Evolutionary conservation across 2,329 filamentous ascomycete species (phyloP).

Genomic region (Alternaria triticina): DNA sequence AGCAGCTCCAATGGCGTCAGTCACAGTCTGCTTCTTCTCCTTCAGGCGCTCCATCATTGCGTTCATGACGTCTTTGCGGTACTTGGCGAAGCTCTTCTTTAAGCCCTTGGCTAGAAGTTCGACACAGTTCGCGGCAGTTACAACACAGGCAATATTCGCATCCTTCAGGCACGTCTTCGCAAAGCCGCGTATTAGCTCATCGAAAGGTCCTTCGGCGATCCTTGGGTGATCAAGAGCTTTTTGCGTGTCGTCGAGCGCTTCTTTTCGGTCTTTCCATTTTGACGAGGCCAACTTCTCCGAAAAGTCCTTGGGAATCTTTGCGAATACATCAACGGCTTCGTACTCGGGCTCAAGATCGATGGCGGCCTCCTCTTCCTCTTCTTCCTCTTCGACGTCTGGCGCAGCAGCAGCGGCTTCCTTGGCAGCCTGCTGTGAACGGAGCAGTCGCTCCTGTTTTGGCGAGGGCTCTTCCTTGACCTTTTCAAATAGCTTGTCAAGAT

Average conservation of each 20-base stretch:
- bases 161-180: constrained; percentile 96
- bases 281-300: constrained; percentile 83
- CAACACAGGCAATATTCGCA: constrained; percentile 94
- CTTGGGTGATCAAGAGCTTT: constrained; percentile 80
- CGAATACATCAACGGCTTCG: constrained; percentile 84
- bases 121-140: constrained; percentile 89
- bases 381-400: constrained; percentile 58
- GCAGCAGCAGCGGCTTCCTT: constrained; percentile 72
- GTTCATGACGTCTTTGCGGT: constrained; percentile 79
- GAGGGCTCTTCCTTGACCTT: constrained; percentile 85
- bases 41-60: constrained; percentile 96
- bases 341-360: constrained; percentile 70
- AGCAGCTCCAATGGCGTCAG: constrained; percentile 85
- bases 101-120: constrained; percentile 88
- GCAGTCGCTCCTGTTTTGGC: constrained; percentile 87
- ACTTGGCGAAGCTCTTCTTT: constrained; percentile 77
- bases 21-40: constrained; percentile 91
- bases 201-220: constrained; percentile 90
- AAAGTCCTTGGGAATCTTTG: constrained; percentile 82
- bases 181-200: constrained; percentile 80
- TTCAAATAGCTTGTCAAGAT: constrained; percentile 93
- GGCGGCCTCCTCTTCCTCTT: constrained; percentile 67
- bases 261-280: constrained; percentile 99
- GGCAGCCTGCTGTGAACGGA: constrained; percentile 87
- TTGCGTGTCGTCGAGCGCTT: constrained; percentile 83